Evolutionary conservation across 768 basidiomycete genomes (phyloP), one percentile per base, ranked within the genome.

Genomic region (Tulasnella sp.): DNA sequence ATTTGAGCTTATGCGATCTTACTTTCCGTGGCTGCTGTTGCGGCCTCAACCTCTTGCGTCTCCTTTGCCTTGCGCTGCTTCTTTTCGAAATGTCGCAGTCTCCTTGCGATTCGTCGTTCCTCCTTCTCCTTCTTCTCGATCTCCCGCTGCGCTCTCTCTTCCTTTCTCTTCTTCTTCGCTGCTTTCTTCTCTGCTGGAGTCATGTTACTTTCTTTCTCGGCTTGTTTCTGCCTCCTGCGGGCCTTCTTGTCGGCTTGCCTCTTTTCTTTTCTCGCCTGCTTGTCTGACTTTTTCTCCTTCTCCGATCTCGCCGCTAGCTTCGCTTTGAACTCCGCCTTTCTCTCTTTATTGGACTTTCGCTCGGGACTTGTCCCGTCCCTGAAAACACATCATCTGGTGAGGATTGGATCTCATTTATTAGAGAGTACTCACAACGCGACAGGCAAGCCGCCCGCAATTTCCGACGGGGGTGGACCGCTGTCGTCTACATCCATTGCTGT

Each of bases 31-130:
- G 47, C n/a, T 7, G 47, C n/a, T 26, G 47, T 63, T 29, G 50
- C 51, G 54, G 64, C 61, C 43, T 58, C 56, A 27, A 29, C 54
- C 38, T 64, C 51, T 10, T 30, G 27, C 56, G 64, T 56, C 51
- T 45, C 34, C 44, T 68, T 65, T 52, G 67, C 64, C 45, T 67
- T 67, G 58, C 64, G 66, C 50, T 62, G 61, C 61, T 67, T 69
- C 61, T 70, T 71, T 58, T 69, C 68, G 47, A 71, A 70, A 64
- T 67, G 65, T 60, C 66, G 66, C 59, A 61, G 64, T 52, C 63
- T 63, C 53, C 63, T 51, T 15, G 60, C 43, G n/a, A 44, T 47
- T 60, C 54, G 56, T 3, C 41, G 15, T 23, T 52, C 30, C 32
- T 38, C 42, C 32, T 50, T 51, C 26, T 61, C 54, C 44, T 41